Evolutionary conservation across 495 filamentous ascomycete genomes (phyloP).

Genomic region (Hypoxylon cercidicola): DNA sequence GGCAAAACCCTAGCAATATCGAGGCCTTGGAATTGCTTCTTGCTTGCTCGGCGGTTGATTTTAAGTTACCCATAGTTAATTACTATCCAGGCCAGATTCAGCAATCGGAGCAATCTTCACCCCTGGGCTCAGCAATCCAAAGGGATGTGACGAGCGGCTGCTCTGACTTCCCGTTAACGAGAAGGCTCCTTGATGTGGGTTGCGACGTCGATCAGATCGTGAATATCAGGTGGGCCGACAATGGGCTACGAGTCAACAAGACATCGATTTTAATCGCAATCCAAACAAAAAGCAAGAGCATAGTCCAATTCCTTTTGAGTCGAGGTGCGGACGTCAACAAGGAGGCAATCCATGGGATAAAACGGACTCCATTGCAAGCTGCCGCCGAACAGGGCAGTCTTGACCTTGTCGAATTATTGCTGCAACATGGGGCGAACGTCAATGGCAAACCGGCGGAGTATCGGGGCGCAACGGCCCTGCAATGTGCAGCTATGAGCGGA

Average conservation of each 20-base stretch:
- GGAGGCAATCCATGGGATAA: conserved; percentile 13
- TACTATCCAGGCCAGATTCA: no score
- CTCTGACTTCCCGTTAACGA: background rate
- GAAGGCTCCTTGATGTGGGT: conserved; percentile 14
- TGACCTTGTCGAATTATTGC: conserved; percentile 30
- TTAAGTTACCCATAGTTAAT: no score
- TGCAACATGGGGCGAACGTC: conserved; percentile 18
- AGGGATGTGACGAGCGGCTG: background rate
- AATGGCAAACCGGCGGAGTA: conserved; percentile 37
- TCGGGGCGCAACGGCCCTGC: conserved; percentile 39
- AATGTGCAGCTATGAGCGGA: conserved; percentile 32
- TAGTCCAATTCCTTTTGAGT: conserved; percentile 46
- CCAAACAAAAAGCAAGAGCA: conserved; percentile 13
- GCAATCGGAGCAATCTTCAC: no score
- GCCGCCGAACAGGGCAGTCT: conserved; percentile 44
- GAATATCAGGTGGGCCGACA: no score
- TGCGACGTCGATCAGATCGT: conserved; percentile 9
- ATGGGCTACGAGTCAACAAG: background rate
- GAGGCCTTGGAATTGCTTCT: conserved; percentile 15
- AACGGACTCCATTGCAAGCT: conserved; percentile 43
- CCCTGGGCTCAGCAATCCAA: conserved; percentile 3
- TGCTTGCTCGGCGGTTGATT: conserved; percentile 5
- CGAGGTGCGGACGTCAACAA: conserved; percentile 47
- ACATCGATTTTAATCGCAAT: conserved; percentile 34
- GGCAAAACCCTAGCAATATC: no score